Percentiles rank a stretch among this genome's conserved stretches.
Evolutionary conservation across 73 alveolate species (phyloP).

Genomic region (Breviolum minutum): DNA sequence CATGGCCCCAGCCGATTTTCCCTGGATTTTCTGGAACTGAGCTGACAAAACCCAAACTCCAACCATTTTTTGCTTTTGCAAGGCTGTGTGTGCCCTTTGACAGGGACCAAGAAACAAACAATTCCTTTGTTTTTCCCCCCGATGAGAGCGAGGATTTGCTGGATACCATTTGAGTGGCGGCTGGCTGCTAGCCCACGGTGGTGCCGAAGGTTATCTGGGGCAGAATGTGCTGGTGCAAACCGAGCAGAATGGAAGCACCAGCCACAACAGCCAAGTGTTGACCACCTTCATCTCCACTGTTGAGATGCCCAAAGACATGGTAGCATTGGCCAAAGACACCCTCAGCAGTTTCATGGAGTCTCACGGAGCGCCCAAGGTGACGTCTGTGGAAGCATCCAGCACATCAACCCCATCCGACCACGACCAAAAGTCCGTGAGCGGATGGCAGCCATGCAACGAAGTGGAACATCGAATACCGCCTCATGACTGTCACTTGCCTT

Average conservation of each 20-base stretch:
- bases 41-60: too few species aligned
- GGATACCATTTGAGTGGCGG: not conserved
- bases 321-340: not conserved
- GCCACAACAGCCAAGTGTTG: not conserved
- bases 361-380: not conserved
- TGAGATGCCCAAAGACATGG: not conserved
- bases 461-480: not conserved
- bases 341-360: not conserved
- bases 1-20: too few species aligned
- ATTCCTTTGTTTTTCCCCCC: too few species aligned
- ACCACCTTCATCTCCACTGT: not conserved
- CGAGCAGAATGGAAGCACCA: not conserved
- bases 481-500: not conserved
- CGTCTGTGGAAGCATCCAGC: not conserved
- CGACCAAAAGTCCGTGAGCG: not conserved
- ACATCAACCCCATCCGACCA: not conserved
- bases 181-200: constrained; percentile 38
- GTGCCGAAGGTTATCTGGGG: constrained; percentile 10
- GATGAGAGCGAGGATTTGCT: constrained; percentile 6
- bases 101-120: too few species aligned
- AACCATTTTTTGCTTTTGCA: too few species aligned
- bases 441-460: not conserved
- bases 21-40: too few species aligned
- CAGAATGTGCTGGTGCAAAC: constrained; percentile 24
- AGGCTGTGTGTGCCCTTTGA: too few species aligned